Evolutionary conservation across 371 early-diverging fungal species (phyloP).

Genomic region (Mortierella sp.): DNA sequence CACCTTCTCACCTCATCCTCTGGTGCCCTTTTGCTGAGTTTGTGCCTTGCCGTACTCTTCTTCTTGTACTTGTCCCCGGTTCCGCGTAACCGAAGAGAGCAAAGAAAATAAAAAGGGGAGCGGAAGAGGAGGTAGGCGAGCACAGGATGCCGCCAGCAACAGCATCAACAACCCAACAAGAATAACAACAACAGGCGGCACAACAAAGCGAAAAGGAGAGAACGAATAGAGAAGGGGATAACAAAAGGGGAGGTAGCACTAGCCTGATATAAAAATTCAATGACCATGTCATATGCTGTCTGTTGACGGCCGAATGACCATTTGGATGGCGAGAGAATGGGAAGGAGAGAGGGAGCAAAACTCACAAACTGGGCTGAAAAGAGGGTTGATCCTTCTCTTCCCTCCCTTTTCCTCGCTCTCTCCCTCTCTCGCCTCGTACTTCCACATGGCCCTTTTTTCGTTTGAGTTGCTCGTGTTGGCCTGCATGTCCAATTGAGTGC

Average conservation of each 20-base stretch:
- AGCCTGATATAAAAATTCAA: background rate
- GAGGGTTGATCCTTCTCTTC: background rate
- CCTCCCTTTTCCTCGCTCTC: background rate
- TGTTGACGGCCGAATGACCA: background rate
- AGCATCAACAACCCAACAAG: background rate
- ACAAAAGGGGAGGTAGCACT: background rate
- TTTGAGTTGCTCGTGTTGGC: background rate
- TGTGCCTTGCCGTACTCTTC: background rate
- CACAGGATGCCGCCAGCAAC: background rate
- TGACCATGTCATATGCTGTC: conserved; percentile 1
- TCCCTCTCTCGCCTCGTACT: background rate
- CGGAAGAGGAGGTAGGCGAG: background rate
- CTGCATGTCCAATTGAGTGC: background rate
- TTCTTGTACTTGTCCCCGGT: background rate
- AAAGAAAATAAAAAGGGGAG: background rate
- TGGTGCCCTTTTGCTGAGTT: background rate
- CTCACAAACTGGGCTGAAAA: conserved; percentile 6
- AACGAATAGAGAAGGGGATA: background rate
- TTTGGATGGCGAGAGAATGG: background rate
- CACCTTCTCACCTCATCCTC: background rate
- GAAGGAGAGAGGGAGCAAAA: background rate
- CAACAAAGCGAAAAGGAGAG: background rate
- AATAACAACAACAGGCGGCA: background rate
- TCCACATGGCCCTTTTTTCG: conserved; percentile 2
- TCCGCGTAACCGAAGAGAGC: background rate